Base-by-base conservation (phyloP, 768 basidiomycete genomes). In the Lentinula sp. region DNA sequence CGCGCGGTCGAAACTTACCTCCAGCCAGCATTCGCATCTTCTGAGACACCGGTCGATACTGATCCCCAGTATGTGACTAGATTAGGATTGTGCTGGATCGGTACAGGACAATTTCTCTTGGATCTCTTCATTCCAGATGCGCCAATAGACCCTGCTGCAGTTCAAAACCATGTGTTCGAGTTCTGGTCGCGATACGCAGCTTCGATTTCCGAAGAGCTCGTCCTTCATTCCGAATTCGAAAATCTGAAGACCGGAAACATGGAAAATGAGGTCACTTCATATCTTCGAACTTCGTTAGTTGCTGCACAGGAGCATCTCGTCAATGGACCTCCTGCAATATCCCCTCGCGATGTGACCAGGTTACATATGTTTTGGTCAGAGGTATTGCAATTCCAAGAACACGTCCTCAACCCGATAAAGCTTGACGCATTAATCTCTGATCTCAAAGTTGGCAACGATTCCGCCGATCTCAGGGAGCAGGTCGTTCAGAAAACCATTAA, bases 91-190 rank as follows among this genome's bases (percentile, higher is more conserved):
- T 74, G 69, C 60, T 95, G 88, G 85, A 75, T 92, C 35, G 80
- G 79, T 1, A 68, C 91, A 53, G 80, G 83, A 49, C 78, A 77
- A 16, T 65, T 86, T 58, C 71, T 95, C 28, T 69, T 93, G 23
- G 77, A 87, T 3, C 80, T 95, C 18, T 88, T 88, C 68, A 78
- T 98, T 42, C 94, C 97, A 0, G 82, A 93, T 70, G 75, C 84
- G 1, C 93, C 95, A 2, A 74, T 98, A 53, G 97, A 99, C 70
- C 97, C 97, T 31, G 85, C 87, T 6, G 85, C 85, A 23, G 80
- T 87, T 37, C 78, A 85, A 58, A 78, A 75, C 55, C 81, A 76
- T 52, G 74, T 76, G 0, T 67, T 68, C 1, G 70, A 75, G 34
- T 83, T 85, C 32, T 77, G 80, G 69, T 67, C 69, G 32, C 67